A percentile compares a stretch with the other conserved stretches of the same genome.
Evolutionary conservation across 306 rosid species (phyloP).

Genomic region (Vigna nakashimae): DNA sequence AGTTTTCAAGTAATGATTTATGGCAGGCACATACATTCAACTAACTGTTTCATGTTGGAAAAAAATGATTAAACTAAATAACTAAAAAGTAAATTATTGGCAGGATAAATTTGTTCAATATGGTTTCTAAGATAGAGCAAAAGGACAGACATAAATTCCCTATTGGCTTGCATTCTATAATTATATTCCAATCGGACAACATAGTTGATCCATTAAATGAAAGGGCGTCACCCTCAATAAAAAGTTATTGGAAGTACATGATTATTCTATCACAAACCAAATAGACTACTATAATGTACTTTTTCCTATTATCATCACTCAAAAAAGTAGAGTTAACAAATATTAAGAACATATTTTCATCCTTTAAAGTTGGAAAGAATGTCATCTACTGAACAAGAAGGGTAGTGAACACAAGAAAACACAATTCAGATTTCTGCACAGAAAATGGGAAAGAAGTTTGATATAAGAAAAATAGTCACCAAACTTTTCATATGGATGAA

Average conservation of each 20-base stretch:
- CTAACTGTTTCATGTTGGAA: no score
- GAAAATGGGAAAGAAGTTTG: constrained; percentile 9
- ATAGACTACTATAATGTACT: background rate
- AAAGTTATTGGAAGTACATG: background rate
- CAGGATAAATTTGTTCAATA: background rate
- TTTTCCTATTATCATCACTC: background rate
- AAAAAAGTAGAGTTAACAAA: background rate
- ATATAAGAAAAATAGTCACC: constrained; percentile 10
- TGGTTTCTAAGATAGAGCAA: constrained; percentile 9
- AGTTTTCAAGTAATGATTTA: no score
- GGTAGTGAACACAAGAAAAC: background rate
- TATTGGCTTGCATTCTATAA: constrained; percentile 2
- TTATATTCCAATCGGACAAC: background rate
- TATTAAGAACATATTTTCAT: background rate
- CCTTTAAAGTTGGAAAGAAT: background rate
- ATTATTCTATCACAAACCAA: constrained; percentile 8
- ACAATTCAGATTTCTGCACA: constrained; percentile 7
- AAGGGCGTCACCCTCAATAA: background rate
- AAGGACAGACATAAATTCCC: background rate
- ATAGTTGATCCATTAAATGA: constrained; percentile 16
- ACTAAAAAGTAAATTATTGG: background rate
- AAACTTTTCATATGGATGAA: constrained; percentile 8
- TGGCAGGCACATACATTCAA: no score
- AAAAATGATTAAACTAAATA: no score
- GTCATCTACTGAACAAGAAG: background rate